These are phyloP conservation scores for Colletotrichum brevisporum DNA, from an alignment of 2,329 filamentous ascomycete genomes.

Conservation along the genomic window DNA sequence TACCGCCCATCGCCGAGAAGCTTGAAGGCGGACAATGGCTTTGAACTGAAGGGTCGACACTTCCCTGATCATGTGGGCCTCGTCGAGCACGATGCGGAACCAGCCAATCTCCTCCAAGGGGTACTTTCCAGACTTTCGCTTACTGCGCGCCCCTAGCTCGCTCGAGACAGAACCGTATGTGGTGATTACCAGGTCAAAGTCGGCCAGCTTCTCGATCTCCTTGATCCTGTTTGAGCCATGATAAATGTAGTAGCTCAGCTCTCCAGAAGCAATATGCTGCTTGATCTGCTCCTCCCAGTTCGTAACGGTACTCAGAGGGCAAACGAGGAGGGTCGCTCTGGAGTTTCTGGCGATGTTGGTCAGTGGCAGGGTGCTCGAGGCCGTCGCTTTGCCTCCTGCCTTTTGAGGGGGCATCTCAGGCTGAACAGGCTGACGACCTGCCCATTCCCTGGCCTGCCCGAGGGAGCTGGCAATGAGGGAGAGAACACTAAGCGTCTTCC, in stretches of 20 bases:
- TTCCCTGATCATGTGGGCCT: conserved; percentile 95
- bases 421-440: conserved; percentile 64
- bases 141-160: conserved; percentile 77
- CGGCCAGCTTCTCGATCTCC: conserved; percentile 75
- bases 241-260: conserved; percentile 84
- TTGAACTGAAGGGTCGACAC: conserved; percentile 86
- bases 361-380: conserved; percentile 60
- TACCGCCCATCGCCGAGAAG: conserved; percentile 93
- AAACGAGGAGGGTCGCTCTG: conserved; percentile 87
- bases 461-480: conserved; percentile 80
- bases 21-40: conserved; percentile 83
- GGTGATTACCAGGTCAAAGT: conserved; percentile 89
- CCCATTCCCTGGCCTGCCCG: conserved; percentile 74
- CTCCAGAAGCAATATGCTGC: conserved; percentile 77
- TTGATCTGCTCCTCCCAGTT: conserved; percentile 97
- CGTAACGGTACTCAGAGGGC: conserved; percentile 88
- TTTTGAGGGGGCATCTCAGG: conserved; percentile 56
- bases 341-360: conserved; percentile 75
- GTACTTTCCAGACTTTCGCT: conserved; percentile 70
- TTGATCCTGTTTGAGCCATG: conserved; percentile 85
- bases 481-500: conserved; percentile 88
- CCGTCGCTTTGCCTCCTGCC: conserved; percentile 53
- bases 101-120: conserved; percentile 86
- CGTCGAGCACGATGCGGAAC: conserved; percentile 94
- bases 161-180: conserved; percentile 91